Conservation (phyloP, 345 rosid genomes). For the Eucalyptus erythrocorys region DNA sequence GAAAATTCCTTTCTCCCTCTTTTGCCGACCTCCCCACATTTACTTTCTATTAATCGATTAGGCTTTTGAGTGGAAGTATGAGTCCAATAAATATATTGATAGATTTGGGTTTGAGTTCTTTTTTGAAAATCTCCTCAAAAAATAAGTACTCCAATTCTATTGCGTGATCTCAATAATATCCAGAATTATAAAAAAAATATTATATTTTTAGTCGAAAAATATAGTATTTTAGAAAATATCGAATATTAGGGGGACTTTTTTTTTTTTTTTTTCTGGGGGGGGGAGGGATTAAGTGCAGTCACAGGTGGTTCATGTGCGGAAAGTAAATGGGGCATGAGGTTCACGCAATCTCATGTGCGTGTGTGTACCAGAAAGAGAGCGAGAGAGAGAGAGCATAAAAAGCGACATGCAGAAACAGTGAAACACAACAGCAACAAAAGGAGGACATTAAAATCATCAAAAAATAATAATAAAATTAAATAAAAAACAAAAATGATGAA, state of each 20-base stretch:
- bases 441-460: not conserved
- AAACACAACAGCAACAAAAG: not conserved
- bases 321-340: not conserved
- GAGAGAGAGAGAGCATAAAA: not conserved
- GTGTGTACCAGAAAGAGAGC: not conserved
- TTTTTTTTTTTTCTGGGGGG: not conserved
- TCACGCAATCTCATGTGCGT: not conserved
- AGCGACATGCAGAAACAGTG: not conserved
- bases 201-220: no score
- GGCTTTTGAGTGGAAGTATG: rapidly evolving
- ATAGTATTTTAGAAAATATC: not conserved
- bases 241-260: not conserved
- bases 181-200: not conserved
- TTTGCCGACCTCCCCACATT: no score
- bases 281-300: not conserved
- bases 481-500: not conserved
- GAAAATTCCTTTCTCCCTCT: no score
- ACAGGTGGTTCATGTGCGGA: not conserved
- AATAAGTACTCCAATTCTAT: not conserved
- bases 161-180: not conserved
- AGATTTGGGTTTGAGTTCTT: rapidly evolving
- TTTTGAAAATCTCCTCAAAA: not conserved
- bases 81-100: not conserved
- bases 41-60: no score
- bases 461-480: not conserved